These are phyloP conservation scores for Cytospora schulzeri DNA, from an alignment of 2,329 filamentous ascomycete genomes.

Conservation along the genomic window DNA sequence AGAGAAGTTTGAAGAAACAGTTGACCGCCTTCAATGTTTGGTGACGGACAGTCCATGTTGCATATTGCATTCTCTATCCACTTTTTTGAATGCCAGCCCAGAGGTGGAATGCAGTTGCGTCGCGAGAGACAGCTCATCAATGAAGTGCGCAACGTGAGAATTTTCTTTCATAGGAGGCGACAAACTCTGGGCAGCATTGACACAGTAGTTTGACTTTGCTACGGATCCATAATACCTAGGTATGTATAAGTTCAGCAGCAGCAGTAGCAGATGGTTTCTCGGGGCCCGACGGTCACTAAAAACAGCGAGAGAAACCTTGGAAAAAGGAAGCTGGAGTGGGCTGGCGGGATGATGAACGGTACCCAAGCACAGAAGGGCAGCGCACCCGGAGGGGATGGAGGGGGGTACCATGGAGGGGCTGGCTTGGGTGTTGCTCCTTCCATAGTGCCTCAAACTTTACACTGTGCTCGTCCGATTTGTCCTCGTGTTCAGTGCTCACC, in stretches of 20 bases:
- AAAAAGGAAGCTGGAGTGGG: constrained; percentile 6
- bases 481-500: constrained; percentile 21
- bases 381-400: constrained; percentile 10
- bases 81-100: constrained; percentile 18
- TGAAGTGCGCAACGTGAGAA: background rate
- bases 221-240: no score
- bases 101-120: constrained; percentile 6
- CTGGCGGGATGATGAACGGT: background rate
- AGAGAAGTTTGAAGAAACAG: background rate
- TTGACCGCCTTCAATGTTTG: constrained; percentile 15
- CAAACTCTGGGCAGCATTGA: background rate
- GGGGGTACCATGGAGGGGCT: constrained; percentile 16
- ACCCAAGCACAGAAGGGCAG: constrained; percentile 7
- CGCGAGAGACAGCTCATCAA: constrained; percentile 6
- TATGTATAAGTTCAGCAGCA: background rate
- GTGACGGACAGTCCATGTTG: constrained; percentile 4
- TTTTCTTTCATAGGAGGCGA: background rate
- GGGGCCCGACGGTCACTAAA: background rate
- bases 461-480: constrained; percentile 18
- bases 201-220: background rate
- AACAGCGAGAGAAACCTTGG: background rate
- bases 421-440: constrained; percentile 16
- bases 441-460: constrained; percentile 17
- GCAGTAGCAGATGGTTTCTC: background rate
- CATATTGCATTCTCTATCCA: constrained; percentile 14